Evolutionary conservation across 176 grass and related monocot genomes (phyloP).

Genomic region (barley (Hordeum vulgare)): MorexV3_pseudomolecules_assembly NC_058522.1:517267873-517268372

Average conservation of each 20-base stretch:
- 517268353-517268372: background rate
- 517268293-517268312: background rate
- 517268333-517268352: background rate
- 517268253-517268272: background rate
- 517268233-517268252: background rate
- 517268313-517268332: background rate
- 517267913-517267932: background rate
- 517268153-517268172: background rate
- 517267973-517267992: background rate
- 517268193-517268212: background rate
- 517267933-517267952: background rate
- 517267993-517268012: background rate
- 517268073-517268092: background rate
- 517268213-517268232: background rate
- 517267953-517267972: background rate
- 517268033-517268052: background rate
- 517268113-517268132: background rate
- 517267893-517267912: background rate
- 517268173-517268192: background rate
- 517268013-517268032: background rate
- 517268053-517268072: background rate
- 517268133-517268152: background rate
- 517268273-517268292: background rate
- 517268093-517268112: background rate
- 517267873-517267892: background rate